Evolutionary conservation across 176 grass and related monocot species (phyloP), one percentile per base, ranked within the genome.

Genomic region (Rhynchospora tenuis): DNA sequence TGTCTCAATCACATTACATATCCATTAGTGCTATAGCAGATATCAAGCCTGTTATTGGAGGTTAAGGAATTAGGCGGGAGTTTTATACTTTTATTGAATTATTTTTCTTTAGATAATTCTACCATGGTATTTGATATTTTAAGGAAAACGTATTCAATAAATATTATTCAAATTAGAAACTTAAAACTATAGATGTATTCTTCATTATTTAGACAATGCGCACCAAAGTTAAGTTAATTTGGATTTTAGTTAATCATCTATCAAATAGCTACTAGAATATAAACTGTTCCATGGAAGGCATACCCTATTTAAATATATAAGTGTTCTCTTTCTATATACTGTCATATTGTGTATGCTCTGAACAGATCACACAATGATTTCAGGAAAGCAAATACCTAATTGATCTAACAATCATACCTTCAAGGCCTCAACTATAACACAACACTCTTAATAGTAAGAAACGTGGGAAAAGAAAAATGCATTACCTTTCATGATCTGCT

Each of bases 401-500:
- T 55, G 48, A 76, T 19, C 73, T 23, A 75, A 54, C 22, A 55
- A 31, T 76, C 26, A 55, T 52, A 17, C 48, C 48, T 1, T 9
- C 6, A 17, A 33, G 50, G 26, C 2, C 13, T 31, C 14, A 56
- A 29, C 7, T n/a, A 22, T 19, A 45, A 45, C n/a, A 7, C 22
- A 0, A 43, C 31, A 11, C 23, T 76, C 13, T 55, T 28, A 31
- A 14, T 31, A 17, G 12, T 29, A 26, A 27, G 1, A 45, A 67
- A 85, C 28, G 17, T 50, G 81, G 0, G 15, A 15, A 57, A 1
- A 13, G 16, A 28, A 78, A 59, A 56, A 7, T 17, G 73, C 19
- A 69, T 52, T 86, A 90, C 90, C 90, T 90, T 95, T 95, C 93
- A 95, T 95, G 82, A 95, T 90, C 33, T 95, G 93, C 10, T 90